These are phyloP conservation scores for Rickenella mellea DNA, from an alignment of 768 basidiomycete genomes.

Conservation along the genomic window DNA sequence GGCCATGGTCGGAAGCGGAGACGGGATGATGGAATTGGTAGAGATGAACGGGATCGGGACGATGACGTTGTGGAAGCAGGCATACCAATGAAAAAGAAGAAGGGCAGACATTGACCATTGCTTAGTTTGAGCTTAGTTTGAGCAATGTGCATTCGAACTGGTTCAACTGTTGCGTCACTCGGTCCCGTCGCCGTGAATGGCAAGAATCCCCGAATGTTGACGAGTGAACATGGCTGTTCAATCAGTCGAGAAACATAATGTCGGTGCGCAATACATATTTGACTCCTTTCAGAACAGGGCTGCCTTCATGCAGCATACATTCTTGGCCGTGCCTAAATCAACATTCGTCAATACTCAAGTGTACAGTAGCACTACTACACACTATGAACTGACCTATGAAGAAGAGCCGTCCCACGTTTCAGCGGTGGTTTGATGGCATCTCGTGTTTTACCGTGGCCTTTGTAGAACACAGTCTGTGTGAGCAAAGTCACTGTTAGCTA, in stretches of 20 bases:
- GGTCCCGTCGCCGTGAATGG: too few species aligned
- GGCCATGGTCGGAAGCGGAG: conserved; percentile 39
- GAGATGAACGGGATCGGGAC: conserved; percentile 81
- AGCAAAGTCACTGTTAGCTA: too few species aligned
- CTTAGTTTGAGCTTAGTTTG: too few species aligned
- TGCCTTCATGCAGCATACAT: conserved; percentile 67
- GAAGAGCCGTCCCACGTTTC: conserved; percentile 51
- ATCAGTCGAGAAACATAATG: conserved; percentile 50
- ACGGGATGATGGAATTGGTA: conserved; percentile 36
- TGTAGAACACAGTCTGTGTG: conserved; percentile 61
- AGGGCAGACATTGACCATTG: too few species aligned
- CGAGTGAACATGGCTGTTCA: background rate
- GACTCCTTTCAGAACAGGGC: conserved; percentile 44
- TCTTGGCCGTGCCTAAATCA: conserved; percentile 54
- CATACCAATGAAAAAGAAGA: conserved; percentile 58
- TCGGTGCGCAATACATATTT: conserved; percentile 73
- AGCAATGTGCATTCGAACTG: too few species aligned
- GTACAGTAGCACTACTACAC: background rate
- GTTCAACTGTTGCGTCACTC: too few species aligned
- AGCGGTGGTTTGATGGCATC: conserved; percentile 43
- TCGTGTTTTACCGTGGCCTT: conserved; percentile 37
- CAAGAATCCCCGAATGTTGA: too few species aligned
- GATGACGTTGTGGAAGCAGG: conserved; percentile 91
- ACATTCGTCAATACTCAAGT: background rate
- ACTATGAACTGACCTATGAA: conserved; percentile 43